Conservation (phyloP, 129 eudicot genomes). For the Pulicaria dysenterica region DNA sequence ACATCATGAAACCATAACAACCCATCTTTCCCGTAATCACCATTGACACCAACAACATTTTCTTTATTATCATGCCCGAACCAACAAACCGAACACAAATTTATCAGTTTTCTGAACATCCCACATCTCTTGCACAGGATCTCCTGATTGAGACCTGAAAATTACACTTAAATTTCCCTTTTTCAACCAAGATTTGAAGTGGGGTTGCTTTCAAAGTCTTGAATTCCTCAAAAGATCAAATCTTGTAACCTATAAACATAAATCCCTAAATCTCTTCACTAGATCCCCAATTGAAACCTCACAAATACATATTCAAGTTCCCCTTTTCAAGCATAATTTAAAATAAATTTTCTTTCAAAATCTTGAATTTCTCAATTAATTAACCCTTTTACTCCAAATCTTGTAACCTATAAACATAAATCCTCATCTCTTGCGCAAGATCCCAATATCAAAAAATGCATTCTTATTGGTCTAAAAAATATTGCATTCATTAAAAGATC, state of each 20-base stretch:
- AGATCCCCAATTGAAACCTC: not conserved
- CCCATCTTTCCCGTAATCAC: constrained; percentile 49
- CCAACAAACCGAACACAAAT: constrained; percentile 58
- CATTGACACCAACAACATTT: constrained; percentile 27
- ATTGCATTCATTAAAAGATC: not conserved
- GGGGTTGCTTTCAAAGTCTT: constrained; percentile 8
- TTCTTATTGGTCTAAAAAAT: no score
- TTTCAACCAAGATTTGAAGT: not conserved
- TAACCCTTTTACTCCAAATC: constrained; percentile 6
- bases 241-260: not conserved
- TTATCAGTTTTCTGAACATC: constrained; percentile 54
- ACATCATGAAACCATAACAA: constrained; percentile 57
- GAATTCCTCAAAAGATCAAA: constrained; percentile 15
- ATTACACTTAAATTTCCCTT: constrained; percentile 13
- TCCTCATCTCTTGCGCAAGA: constrained; percentile 10
- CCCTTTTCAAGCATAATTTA: not conserved
- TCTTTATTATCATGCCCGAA: constrained; percentile 33
- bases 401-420: constrained; percentile 15
- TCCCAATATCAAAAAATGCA: constrained; percentile 17
- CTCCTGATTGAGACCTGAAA: constrained; percentile 26
- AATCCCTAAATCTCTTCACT: not conserved
- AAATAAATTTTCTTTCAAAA: constrained; percentile 18
- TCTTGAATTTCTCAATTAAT: constrained; percentile 11
- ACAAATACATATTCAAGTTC: not conserved
- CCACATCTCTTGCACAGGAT: constrained; percentile 55